Base-by-base conservation (phyloP, 345 rosid genomes). In the Salix brachista region DNA sequence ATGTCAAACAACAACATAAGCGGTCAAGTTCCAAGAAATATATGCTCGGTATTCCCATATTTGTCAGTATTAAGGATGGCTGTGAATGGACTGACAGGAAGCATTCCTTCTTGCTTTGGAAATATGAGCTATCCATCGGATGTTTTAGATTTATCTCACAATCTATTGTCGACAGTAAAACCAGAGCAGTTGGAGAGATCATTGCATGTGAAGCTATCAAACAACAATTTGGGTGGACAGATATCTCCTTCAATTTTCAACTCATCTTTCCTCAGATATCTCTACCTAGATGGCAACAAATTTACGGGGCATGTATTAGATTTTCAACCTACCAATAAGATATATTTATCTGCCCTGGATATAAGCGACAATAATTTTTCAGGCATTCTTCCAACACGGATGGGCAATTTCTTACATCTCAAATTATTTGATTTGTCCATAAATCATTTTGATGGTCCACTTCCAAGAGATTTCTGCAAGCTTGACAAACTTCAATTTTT, bases 81-180 rank as follows among this genome's bases (percentile, higher is more conserved):
- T 21, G 0, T 1, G 0, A 85, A 82, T 67, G 58, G 23, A 10
- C 25, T 80, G 4, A 14, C 61, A 61, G 84, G 82, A 18, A 14
- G 52, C n/a, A 69, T 85, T 10, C 85, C 87, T 32, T 4, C 68
- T 8, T 82, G 80, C 0, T 17, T 80, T 0, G 82, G 80, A 18
- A 52, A 65, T 46, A 14, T 74, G 75, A 65, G 30, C 2, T 0
- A 0, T 3, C 1, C 72, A 34, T 1, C 72, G 21, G 1, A n/a
- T n/a, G 0, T 0, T 0, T n/a, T 80, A 9, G 85, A 82, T 17
- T 39, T 83, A 46, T 80, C 84, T 0, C 4, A 60, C 28, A 85
- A 83, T 64, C 54, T 0, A 4, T 48, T 48, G 21, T 48, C 21
- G 1, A 14, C 0, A 48, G 54, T 1, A 48, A 48, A 48, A 5